Base-by-base conservation (phyloP, 2,329 filamentous ascomycete species). In the Hypoxylon sp. region DNA sequence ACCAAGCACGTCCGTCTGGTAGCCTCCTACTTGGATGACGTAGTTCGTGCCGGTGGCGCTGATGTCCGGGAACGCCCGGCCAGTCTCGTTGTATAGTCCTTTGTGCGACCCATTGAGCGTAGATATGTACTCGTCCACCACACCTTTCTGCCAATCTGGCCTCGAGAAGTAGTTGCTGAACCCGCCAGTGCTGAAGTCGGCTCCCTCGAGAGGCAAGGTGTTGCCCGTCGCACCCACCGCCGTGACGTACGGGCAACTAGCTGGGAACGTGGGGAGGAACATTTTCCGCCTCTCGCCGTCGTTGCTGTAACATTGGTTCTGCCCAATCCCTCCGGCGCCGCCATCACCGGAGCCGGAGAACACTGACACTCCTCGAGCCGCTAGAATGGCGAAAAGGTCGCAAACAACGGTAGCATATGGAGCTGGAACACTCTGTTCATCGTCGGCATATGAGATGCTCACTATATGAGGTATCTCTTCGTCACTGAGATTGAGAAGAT, bases 401-500 rank as follows among this genome's bases (percentile, higher is more conserved):
- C 90, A 92, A 6, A 87, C 86, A n/a, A 83, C 81, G 44, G 81
- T 81, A 10, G 87, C 85, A 72, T 91, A 91, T 5, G 83, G 81
- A 8, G 77, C 74, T 0, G 89, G 89, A 0, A 91, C 82, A 2
- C 83, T 86, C 75, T 87, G 88, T 76, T 92, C 90, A 27, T 88
- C 81, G 68, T 92, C 89, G 17, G 87, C 88, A 72, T 92, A 92
- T 0, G 88, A 91, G 11, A 87, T 88, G 37, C 84, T 85, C 50
- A 92, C 82, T 11, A 90, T 84, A 1, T 87, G 83, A 0, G 90
- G 88, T 1, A 92, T 79, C n/a, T 84, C 77, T 0, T 81, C 77
- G 51, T 87, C 83, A 8, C 82, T 76, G 50, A 88, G 82, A 39
- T 79, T 75, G 0, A 90, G 80, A 3, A 92, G 78, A 75, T 88